Evolutionary conservation across 768 basidiomycete genomes (phyloP).

Genomic region (Auricularia heimuer): DNA sequence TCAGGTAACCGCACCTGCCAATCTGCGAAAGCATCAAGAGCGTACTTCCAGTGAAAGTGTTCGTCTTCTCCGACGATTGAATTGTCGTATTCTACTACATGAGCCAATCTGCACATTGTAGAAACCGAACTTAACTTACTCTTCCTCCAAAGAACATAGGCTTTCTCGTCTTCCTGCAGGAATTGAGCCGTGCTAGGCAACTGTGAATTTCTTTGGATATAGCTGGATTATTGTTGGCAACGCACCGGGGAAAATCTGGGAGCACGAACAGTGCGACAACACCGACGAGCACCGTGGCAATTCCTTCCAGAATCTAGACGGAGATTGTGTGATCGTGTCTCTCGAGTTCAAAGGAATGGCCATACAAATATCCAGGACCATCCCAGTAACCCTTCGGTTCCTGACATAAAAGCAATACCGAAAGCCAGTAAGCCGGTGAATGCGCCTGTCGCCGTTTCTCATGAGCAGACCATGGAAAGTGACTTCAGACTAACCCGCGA

Average conservation of each 20-base stretch:
- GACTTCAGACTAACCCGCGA: constrained; percentile 31
- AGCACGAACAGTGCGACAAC: constrained; percentile 29
- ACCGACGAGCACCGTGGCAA: constrained; percentile 48
- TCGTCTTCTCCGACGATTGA: constrained; percentile 54
- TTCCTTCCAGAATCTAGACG: constrained; percentile 51
- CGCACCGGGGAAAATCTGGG: background rate
- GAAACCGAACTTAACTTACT: constrained; percentile 26
- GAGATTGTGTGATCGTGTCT: background rate
- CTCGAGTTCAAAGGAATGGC: background rate
- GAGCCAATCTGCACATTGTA: no score
- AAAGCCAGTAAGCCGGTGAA: constrained; percentile 53
- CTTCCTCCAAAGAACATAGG: constrained; percentile 45
- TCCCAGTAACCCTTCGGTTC: constrained; percentile 34
- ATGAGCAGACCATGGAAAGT: no score
- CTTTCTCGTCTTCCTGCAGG: constrained; percentile 49
- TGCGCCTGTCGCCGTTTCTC: constrained; percentile 33
- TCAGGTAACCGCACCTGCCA: constrained; percentile 42
- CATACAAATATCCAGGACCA: constrained; percentile 60
- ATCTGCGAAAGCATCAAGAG: constrained; percentile 44
- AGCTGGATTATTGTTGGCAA: background rate
- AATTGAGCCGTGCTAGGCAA: constrained; percentile 47
- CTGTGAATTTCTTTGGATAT: constrained; percentile 21
- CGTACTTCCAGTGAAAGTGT: constrained; percentile 41
- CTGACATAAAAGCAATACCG: constrained; percentile 44
- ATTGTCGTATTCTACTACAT: constrained; percentile 38